Conservation (phyloP, 371 early-diverging fungal species). For the Funneliformis caledonium region DNA sequence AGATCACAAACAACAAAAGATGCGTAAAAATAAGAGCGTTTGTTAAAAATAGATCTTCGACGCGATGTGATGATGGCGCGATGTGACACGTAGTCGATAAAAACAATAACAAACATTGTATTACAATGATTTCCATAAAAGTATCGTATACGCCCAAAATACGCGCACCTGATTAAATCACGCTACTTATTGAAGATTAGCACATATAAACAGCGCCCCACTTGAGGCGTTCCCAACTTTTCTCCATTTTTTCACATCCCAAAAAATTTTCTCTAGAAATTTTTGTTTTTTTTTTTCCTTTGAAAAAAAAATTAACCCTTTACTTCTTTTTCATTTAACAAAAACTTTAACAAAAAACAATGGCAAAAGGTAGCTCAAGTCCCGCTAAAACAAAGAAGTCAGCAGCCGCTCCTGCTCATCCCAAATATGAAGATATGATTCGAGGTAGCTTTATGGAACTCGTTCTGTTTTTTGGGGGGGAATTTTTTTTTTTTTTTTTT, state of each 20-base stretch:
- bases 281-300: too few relatives aligned
- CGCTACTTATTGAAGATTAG: not conserved
- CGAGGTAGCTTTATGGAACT: conserved; percentile 6
- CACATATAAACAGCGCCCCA: conserved; percentile 2
- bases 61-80: conserved; percentile 26
- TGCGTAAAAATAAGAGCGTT: not conserved
- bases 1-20: too few relatives aligned
- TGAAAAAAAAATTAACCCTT: not conserved
- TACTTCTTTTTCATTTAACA: not conserved
- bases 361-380: conserved; percentile 6
- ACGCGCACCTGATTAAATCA: conserved; percentile 16
- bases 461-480: too few relatives aligned
- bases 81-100: not conserved
- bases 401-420: conserved; percentile 22
- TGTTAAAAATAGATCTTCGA: not conserved
- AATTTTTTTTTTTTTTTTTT: not conserved
- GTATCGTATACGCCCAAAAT: not conserved
- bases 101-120: not conserved
- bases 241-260: not conserved
- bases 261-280: not conserved
- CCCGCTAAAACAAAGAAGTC: conserved; percentile 17
- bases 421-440: conserved; percentile 39
- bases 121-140: not conserved
- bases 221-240: not conserved
- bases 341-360: conserved; percentile 4